Percentiles rank a stretch among this genome's conserved stretches.
These are phyloP conservation scores for Aphanomyces stellatus DNA, from an alignment of 352 stramenopile genomes.

Conservation along the genomic window DNA sequence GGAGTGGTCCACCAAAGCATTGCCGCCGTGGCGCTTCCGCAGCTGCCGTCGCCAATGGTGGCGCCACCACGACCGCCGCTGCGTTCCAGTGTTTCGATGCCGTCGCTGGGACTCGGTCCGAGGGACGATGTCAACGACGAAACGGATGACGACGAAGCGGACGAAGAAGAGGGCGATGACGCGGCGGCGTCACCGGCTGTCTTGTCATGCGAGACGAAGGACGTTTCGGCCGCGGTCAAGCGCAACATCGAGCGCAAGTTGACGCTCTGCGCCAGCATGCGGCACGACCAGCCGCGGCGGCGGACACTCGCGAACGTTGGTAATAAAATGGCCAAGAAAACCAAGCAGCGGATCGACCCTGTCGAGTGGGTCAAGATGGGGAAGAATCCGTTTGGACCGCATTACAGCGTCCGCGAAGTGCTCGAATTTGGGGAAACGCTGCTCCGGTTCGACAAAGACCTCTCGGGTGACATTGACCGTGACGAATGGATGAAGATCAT, in stretches of 20 bases:
- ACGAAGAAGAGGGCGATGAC: background rate
- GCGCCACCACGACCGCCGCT: no score
- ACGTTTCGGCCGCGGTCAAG: no score
- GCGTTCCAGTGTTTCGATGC: background rate
- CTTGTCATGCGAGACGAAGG: slow-evolving; percentile 20
- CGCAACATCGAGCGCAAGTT: slow-evolving; percentile 55
- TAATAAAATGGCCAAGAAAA: background rate
- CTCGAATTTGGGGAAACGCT: slow-evolving; percentile 39
- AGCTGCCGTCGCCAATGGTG: background rate
- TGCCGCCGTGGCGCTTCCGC: background rate
- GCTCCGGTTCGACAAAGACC: slow-evolving; percentile 44
- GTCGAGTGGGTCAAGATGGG: slow-evolving; percentile 6
- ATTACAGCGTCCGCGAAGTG: slow-evolving; percentile 50
- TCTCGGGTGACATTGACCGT: slow-evolving; percentile 44
- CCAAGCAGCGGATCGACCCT: background rate
- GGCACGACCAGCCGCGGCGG: background rate
- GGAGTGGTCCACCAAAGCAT: background rate
- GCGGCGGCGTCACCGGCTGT: slow-evolving; percentile 19
- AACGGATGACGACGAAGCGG: background rate
- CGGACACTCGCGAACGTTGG: background rate
- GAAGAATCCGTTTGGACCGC: slow-evolving; percentile 38
- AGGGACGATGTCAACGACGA: background rate
- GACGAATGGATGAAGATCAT: slow-evolving; percentile 43
- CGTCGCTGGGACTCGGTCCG: background rate
- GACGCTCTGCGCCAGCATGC: slow-evolving; percentile 41